Conservation (phyloP, 2,329 filamentous ascomycete species). For the Ceratocystis alfenasii region DNA sequence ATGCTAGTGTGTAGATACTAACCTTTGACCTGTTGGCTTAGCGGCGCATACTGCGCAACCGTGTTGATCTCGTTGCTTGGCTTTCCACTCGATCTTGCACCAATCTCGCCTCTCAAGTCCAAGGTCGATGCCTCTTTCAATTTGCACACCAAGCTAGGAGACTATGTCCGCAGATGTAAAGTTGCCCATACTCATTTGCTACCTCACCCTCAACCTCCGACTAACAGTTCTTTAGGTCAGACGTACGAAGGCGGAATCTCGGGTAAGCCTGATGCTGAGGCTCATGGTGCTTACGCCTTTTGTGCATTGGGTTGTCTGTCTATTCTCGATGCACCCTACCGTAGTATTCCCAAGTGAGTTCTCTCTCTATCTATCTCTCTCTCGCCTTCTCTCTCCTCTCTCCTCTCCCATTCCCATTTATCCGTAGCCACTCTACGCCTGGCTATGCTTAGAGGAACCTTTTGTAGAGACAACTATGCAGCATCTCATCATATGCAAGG, state of each 20-base stretch:
- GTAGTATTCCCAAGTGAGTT: constrained; percentile 58
- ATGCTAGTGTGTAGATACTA: constrained; percentile 5
- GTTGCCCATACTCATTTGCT: constrained; percentile 24
- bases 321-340: constrained; percentile 68
- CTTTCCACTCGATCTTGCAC: constrained; percentile 59
- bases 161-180: constrained; percentile 72
- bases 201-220: neutral
- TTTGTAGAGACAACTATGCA: neutral
- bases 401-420: constrained; percentile 16
- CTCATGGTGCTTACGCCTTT: constrained; percentile 93
- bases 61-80: constrained; percentile 73
- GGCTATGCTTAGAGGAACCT: neutral
- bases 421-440: no score
- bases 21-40: constrained; percentile 7
- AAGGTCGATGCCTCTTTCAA: constrained; percentile 19
- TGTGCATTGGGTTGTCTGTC: constrained; percentile 82
- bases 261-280: constrained; percentile 72
- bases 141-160: constrained; percentile 41
- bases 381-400: constrained; percentile 19
- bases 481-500: neutral
- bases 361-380: neutral
- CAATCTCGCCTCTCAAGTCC: constrained; percentile 15
- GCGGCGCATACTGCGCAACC: constrained; percentile 83
- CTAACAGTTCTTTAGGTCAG: constrained; percentile 47
- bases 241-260: constrained; percentile 92